These are phyloP conservation scores for Sugiyamaella boreocaroliniensis DNA, from an alignment of 805 yeast genomes.

Conservation along the genomic window DNA sequence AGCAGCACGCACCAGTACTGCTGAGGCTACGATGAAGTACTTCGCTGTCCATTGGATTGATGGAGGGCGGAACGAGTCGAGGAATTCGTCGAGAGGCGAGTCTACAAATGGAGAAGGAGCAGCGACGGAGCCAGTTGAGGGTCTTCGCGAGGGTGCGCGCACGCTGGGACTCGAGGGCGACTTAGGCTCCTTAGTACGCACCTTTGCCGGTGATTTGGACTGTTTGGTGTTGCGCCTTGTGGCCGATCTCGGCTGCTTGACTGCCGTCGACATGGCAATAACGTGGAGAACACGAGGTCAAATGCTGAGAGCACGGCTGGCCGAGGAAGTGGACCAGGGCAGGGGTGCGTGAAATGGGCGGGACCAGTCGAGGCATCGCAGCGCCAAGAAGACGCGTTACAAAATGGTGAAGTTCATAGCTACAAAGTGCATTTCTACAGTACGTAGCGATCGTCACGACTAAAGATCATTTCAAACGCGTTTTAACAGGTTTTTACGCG, in stretches of 20 bases:
- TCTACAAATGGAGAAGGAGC: conserved; percentile 34
- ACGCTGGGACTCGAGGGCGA: neutral
- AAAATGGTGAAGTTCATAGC: too few species aligned
- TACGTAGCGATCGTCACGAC: too few species aligned
- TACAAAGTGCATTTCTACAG: too few species aligned
- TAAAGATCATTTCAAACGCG: too few species aligned
- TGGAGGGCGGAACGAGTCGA: conserved; percentile 72
- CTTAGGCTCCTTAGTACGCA: neutral
- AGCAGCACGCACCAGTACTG: conserved; percentile 71
- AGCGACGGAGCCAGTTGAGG: neutral
- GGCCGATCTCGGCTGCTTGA: neutral
- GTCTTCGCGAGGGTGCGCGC: too few species aligned
- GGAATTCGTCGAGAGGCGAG: conserved; percentile 70
- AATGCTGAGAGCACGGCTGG: too few species aligned
- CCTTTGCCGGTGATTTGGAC: neutral
- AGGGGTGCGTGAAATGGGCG: too few species aligned
- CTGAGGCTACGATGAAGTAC: conserved; percentile 50
- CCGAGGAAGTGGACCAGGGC: too few species aligned
- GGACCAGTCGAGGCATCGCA: too few species aligned
- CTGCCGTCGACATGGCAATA: neutral
- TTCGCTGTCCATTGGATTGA: conserved; percentile 89
- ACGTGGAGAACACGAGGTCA: too few species aligned
- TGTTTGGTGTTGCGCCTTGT: neutral
- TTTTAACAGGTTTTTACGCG: too few species aligned
- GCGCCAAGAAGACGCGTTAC: too few species aligned